A percentile compares a stretch with the other conserved stretches of the same genome.
Evolutionary conservation across 805 yeast genomes (phyloP).

Genomic region (Metschnikowia noctiluminum): DNA sequence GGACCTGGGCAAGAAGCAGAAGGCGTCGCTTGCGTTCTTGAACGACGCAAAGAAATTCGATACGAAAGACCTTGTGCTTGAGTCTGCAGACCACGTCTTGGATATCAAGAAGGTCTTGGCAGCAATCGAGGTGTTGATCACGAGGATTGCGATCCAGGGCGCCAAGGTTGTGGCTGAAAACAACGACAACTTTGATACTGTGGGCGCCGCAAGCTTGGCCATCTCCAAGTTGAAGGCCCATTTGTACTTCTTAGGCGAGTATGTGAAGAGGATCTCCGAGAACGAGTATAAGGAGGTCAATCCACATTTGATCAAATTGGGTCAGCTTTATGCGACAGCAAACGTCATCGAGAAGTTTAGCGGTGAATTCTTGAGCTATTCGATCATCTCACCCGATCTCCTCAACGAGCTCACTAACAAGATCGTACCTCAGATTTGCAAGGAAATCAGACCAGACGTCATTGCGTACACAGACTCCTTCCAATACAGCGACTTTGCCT

Average conservation of each 20-base stretch:
- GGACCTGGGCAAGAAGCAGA: conserved; percentile 15
- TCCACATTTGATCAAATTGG: conserved; percentile 16
- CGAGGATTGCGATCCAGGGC: conserved; percentile 19
- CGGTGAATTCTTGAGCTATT: conserved; percentile 18
- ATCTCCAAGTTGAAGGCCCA: conserved; percentile 22
- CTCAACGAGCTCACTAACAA: conserved; percentile 17
- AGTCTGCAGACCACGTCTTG: conserved; percentile 12
- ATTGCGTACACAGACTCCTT: conserved; percentile 20
- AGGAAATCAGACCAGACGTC: conserved; percentile 18
- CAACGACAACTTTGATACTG: conserved; percentile 18
- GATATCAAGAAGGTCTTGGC: conserved; percentile 14
- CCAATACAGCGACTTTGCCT: conserved; percentile 17
- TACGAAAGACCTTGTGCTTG: conserved; percentile 12
- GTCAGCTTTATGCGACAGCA: conserved; percentile 19
- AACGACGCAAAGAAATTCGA: conserved; percentile 17
- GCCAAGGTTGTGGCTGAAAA: conserved; percentile 16
- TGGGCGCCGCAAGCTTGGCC: conserved; percentile 19
- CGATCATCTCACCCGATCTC: conserved; percentile 13
- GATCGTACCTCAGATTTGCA: conserved; percentile 16
- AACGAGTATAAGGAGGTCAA: conserved; percentile 13
- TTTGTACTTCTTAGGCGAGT: conserved; percentile 18
- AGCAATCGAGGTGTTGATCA: conserved; percentile 19
- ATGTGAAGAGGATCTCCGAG: conserved; percentile 9
- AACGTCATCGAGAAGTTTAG: conserved; percentile 19
- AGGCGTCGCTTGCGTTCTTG: conserved; percentile 17